Conservation (phyloP, 2,329 filamentous ascomycete species). For the Calonectria ilicicola region DNA sequence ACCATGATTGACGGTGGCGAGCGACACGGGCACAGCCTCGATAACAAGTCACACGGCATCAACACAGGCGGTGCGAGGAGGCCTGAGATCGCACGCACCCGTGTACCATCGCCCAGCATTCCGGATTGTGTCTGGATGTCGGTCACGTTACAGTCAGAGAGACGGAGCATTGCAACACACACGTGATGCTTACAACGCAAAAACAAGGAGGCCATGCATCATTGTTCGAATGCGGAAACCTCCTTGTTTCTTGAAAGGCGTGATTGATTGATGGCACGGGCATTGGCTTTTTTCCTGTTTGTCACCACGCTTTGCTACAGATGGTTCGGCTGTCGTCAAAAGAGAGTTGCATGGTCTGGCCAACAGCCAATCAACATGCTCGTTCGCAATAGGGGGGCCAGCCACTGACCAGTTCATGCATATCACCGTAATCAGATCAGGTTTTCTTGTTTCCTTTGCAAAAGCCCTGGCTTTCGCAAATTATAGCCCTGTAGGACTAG, state of each 20-base stretch:
- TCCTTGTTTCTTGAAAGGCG: neutral
- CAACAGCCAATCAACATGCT: constrained; percentile 20
- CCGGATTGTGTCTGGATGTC: neutral
- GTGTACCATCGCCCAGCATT: neutral
- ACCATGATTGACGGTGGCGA: neutral
- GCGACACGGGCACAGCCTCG: neutral
- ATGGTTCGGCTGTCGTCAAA: constrained; percentile 23
- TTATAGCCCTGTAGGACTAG: neutral
- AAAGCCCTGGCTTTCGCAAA: neutral
- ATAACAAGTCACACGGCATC: constrained; percentile 1
- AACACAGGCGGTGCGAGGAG: neutral
- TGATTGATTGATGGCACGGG: neutral
- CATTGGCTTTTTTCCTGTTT: neutral
- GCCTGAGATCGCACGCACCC: constrained; percentile 1
- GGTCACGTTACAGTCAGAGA: neutral
- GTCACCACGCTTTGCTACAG: neutral
- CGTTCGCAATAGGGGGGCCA: neutral
- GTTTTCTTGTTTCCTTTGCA: neutral
- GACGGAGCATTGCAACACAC: neutral
- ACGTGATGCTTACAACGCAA: neutral
- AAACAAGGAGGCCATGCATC: neutral
- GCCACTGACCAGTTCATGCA: constrained; percentile 13
- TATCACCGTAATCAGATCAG: constrained; percentile 15
- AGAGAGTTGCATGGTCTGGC: constrained; percentile 21
- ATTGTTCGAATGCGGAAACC: neutral